These are phyloP conservation scores for Salvia sclarea DNA, from an alignment of 305 asterid genomes.

Conservation along the genomic window DNA sequence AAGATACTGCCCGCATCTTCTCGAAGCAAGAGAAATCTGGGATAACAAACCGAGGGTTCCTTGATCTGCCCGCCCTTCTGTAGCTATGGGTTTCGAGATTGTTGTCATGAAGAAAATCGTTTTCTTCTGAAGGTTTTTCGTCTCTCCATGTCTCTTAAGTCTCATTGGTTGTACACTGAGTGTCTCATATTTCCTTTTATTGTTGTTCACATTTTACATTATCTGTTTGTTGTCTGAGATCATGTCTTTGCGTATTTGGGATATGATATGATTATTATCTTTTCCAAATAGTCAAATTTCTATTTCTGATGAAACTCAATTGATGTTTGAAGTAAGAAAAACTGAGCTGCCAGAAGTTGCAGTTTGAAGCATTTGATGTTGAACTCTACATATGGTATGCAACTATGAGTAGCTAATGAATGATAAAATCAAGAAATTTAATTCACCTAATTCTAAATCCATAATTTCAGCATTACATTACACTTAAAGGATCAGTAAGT, in stretches of 20 bases:
- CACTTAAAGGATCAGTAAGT: conserved; percentile 18
- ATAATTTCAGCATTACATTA: conserved; percentile 27
- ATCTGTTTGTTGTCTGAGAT: conserved; percentile 10
- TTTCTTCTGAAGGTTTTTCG: conserved; percentile 26
- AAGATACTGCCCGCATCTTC: conserved; percentile 62
- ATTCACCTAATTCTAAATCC: conserved; percentile 4
- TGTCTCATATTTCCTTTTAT: too few species aligned
- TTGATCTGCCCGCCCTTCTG: conserved; percentile 29
- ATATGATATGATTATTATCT: not conserved
- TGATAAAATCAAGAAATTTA: conserved; percentile 2
- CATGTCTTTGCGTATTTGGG: not conserved
- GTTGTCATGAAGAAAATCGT: conserved; percentile 15
- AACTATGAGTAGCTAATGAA: conserved; percentile 7
- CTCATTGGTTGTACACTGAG: not conserved
- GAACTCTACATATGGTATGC: not conserved
- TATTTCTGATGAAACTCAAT: not conserved
- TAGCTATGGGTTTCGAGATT: conserved; percentile 16
- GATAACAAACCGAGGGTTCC: conserved; percentile 67
- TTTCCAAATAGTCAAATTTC: not conserved
- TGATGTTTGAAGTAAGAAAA: not conserved
- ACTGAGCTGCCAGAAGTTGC: not conserved
- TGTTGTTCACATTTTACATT: too few species aligned
- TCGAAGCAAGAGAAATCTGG: conserved; percentile 67
- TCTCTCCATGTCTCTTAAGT: not conserved
- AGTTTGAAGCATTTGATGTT: not conserved